Evolutionary conservation across 1,284 basidiomycete genomes (phyloP).

Genomic region (Pholiota adiposa): DNA sequence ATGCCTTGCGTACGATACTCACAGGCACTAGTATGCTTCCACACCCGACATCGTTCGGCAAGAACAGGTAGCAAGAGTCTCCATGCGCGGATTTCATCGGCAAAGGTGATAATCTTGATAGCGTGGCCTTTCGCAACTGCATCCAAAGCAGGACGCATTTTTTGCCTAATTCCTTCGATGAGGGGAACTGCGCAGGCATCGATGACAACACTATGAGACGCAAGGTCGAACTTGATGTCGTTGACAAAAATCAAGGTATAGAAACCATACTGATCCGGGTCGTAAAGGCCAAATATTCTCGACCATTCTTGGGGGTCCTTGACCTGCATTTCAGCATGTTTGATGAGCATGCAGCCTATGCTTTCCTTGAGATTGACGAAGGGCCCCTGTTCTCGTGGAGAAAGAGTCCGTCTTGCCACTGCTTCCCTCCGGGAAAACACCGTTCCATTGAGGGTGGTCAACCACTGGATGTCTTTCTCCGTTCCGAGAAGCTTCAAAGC

Average conservation of each 20-base stretch:
- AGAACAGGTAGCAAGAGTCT: conserved; percentile 48
- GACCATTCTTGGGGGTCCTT: background rate
- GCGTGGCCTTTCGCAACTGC: conserved; percentile 15
- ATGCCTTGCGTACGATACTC: conserved; percentile 40
- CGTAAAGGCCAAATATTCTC: conserved; percentile 34
- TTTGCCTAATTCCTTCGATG: background rate
- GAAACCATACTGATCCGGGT: conserved; percentile 30
- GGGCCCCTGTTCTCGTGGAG: background rate
- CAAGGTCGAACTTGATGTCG: conserved; percentile 46
- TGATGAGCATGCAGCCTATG: conserved; percentile 20
- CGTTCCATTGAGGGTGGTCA: conserved; percentile 23
- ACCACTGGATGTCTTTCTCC: conserved; percentile 20
- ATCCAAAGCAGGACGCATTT: background rate
- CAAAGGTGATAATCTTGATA: conserved; percentile 18
- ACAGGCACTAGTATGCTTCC: conserved; percentile 50
- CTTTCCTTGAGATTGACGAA: conserved; percentile 20
- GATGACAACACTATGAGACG: conserved; percentile 46
- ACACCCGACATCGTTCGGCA: conserved; percentile 55
- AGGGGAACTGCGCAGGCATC: conserved; percentile 51
- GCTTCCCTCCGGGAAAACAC: conserved; percentile 25
- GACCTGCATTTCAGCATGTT: conserved; percentile 7
- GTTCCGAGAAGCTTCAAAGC: conserved; percentile 18
- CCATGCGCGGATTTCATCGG: conserved; percentile 44
- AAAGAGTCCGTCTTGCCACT: background rate
- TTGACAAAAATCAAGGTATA: conserved; percentile 45